These are phyloP conservation scores for Prunus dulcis DNA, from an alignment of 306 rosid genomes.

Conservation along the genomic window DNA sequence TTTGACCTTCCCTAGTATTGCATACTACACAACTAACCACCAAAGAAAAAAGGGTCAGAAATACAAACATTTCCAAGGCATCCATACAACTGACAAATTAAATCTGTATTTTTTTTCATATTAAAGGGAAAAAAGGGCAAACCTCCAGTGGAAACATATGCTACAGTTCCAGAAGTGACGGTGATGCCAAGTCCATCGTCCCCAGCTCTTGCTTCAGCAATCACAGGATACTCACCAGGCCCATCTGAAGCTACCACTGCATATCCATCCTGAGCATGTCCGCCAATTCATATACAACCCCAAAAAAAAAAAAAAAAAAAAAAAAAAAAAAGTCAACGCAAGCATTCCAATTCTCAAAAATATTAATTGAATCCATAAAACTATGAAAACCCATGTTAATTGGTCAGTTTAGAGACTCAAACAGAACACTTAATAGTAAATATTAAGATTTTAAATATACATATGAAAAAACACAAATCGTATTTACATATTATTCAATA, in stretches of 20 bases:
- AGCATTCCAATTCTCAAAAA: background rate
- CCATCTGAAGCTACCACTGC: constrained; percentile 88
- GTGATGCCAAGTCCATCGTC: constrained; percentile 59
- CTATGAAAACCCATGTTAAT: no score
- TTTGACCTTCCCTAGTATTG: no score
- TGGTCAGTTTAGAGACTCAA: no score
- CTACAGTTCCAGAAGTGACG: constrained; percentile 67
- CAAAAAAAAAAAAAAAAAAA: background rate
- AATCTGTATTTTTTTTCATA: background rate
- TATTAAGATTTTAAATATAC: no score
- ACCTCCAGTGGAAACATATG: constrained; percentile 94
- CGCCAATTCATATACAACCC: background rate
- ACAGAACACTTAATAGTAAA: no score
- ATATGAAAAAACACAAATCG: no score
- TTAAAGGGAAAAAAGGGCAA: background rate
- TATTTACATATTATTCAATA: no score
- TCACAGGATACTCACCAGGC: constrained; percentile 76
- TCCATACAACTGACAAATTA: background rate
- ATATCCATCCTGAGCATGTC: constrained; percentile 67
- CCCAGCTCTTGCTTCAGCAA: constrained; percentile 81
- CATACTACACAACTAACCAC: no score
- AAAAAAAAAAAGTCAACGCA: background rate
- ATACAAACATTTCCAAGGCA: background rate
- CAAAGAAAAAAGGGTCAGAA: no score
- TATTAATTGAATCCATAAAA: background rate